Evolutionary conservation across 345 rosid species (phyloP).

Genomic region (Litchi chinensis): DNA sequence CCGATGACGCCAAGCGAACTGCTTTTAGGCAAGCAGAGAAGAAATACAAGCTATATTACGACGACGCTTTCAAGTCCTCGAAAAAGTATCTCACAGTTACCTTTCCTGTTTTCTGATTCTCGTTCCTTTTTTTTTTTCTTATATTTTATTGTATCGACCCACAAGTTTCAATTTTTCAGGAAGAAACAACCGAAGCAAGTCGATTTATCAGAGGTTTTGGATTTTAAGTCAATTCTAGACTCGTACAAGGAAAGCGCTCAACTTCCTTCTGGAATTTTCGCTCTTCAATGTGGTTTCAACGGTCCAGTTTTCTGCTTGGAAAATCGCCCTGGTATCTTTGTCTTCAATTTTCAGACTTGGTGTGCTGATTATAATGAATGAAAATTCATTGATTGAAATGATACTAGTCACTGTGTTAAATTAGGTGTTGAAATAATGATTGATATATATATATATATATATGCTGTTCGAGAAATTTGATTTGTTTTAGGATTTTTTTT

Average conservation of each 20-base stretch:
- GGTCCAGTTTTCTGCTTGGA: conserved; percentile 62
- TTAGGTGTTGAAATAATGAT: background rate
- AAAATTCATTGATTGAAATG: background rate
- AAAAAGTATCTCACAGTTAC: conserved; percentile 45
- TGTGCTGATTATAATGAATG: background rate
- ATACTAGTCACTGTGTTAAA: background rate
- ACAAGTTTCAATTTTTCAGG: conserved; percentile 39
- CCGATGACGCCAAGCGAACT: conserved; percentile 64
- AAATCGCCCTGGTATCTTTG: conserved; percentile 61
- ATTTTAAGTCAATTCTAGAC: conserved; percentile 58
- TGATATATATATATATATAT: background rate
- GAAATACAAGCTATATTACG: conserved; percentile 85
- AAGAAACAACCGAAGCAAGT: conserved; percentile 75
- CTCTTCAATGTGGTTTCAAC: conserved; percentile 31
- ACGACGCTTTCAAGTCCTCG: conserved; percentile 55
- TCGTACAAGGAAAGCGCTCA: conserved; percentile 38
- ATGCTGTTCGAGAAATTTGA: background rate
- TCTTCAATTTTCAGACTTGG: background rate
- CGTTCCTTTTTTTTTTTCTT: no score
- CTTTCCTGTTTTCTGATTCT: background rate
- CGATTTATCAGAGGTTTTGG: conserved; percentile 71
- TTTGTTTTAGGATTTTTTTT: background rate
- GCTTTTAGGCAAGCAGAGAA: conserved; percentile 90
- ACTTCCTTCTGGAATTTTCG: conserved; percentile 55
- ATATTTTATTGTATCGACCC: background rate